Evolutionary conservation across 148 eudicot genomes (phyloP), one percentile per base, ranked within the genome.

Genomic region (Fagopyrum esculentum): DNA sequence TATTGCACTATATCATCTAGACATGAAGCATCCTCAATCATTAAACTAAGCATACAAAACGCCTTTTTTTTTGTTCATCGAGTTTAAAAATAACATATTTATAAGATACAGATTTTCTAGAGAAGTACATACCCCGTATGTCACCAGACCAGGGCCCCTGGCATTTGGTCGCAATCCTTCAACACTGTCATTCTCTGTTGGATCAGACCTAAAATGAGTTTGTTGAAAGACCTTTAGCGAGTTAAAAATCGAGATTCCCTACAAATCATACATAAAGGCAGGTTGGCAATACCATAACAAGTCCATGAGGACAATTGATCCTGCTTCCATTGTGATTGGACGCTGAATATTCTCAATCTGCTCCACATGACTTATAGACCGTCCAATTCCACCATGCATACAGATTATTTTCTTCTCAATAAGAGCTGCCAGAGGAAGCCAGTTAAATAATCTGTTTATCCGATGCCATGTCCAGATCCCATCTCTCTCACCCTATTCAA

Each of bases 391-490:
- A 79, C 98, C 98, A 79, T 94, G 98, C 98, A 94, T 94, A 82
- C 98, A 94, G 47, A 94, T 92, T 50, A 94, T 94, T 82, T 94
- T 94, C 81, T 94, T 94, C 88, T 94, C 98, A 51, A 91, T 92
- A 43, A 92, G 87, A 73, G 98, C 98, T 60, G 98, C 96, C 77
- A 94, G 80, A 16, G 98, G 98, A 74, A 94, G 97, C 97, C 97
- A 92, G 83, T 94, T 94, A 78, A 94, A 94, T 75, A 94, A 83
- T 90, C 93, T 84, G 86, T 94, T 94, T 84, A 94, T 86, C 79
- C 98, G 88, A 82, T 91, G 98, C 98, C 98, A 91, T 11, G 93
- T 86, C 98, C 98, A 94, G 76, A 94, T 94, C 72, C 98, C 98
- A 85, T 94, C 98, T 85, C 98, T 88, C 84, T 94, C 98, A 63